Conservation (phyloP, 352 stramenopile species). For the Stephanocyclus meneghinianus region DNA sequence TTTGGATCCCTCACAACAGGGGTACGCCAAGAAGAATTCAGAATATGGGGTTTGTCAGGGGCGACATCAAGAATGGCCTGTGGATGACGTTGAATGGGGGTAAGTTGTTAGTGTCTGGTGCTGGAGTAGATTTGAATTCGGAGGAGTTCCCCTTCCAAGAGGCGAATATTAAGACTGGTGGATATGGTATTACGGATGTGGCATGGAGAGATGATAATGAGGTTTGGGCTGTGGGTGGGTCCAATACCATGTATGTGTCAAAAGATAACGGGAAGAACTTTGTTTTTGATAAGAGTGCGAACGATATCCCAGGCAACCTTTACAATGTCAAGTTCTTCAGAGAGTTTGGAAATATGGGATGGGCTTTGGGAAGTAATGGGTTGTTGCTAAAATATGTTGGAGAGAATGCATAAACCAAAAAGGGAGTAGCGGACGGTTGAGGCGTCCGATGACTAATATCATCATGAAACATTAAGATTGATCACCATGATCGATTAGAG, state of each 20-base stretch:
- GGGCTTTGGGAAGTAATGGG: constrained; percentile 84
- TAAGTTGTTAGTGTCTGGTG: constrained; percentile 76
- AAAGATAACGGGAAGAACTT: constrained; percentile 87
- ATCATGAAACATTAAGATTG: too few species aligned
- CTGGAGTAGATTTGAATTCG: constrained; percentile 55
- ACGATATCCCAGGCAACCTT: constrained; percentile 86
- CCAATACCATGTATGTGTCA: constrained; percentile 86
- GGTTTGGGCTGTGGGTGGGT: constrained; percentile 86
- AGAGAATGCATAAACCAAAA: constrained; percentile 17
- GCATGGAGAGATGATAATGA: constrained; percentile 84
- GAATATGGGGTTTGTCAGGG: constrained; percentile 87
- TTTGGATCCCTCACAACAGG: constrained; percentile 86
- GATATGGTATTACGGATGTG: constrained; percentile 87
- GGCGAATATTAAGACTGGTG: constrained; percentile 86
- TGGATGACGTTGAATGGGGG: constrained; percentile 89
- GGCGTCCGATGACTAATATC: too few species aligned
- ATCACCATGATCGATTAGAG: too few species aligned
- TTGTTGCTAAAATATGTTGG: constrained; percentile 81
- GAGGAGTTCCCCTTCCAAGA: constrained; percentile 82
- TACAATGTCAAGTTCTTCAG: constrained; percentile 89
- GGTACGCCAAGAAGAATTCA: constrained; percentile 85
- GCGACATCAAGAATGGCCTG: constrained; percentile 84
- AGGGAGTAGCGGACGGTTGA: too few species aligned
- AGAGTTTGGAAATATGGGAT: constrained; percentile 80
- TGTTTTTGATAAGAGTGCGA: constrained; percentile 84